Base-by-base conservation (phyloP, 139 green algal species). In the Astrephomene gubernaculifera region DNA sequence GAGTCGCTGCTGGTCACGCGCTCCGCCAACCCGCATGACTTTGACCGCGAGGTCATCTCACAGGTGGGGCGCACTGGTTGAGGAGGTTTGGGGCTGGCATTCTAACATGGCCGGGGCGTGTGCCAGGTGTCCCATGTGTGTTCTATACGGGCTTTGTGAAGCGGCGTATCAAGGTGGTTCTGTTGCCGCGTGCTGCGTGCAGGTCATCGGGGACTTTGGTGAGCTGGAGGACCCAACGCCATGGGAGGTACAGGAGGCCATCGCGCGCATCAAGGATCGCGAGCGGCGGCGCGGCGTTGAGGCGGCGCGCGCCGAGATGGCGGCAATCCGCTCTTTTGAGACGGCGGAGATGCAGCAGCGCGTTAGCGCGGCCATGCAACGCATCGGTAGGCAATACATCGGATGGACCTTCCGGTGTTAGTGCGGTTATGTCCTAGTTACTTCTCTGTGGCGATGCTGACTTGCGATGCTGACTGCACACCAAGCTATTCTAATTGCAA, bases 171-270 rank as follows among this genome's bases (percentile, higher is more conserved):
- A n/a, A n/a, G n/a, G n/a, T n/a, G n/a, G n/a, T n/a, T n/a, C n/a
- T n/a, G n/a, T n/a, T 57, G 49, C 17, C 27, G 36, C 57, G 22
- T n/a, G 57, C 57, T n/a, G 65, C n/a, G 36, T 33, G 60, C 63
- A 83, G 29, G 54, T 89, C 0, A 64, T 39, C 4, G 88, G 87
- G 4, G 91, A 94, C 72, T 92, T 94, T 72, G 91, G 91, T 2
- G 91, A 94, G 85, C 86, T 94, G 78, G 91, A 94, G 87, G 89
- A 92, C 60, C 88, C 91, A 29, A 94, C 91, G 33, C 91, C 91
- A 1, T 94, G 91, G 91, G 91, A 94, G 87, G 89, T 94, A 60
- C 90, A 94, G 85, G 88, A 91, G 76, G 90, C 83, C 7, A 89
- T 93, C 33, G n/a, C 57, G 25, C 86, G 88, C 21, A 91, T 92